Evolutionary conservation across 306 rosid species (phyloP).

Genomic region (Vicia faba): DNA sequence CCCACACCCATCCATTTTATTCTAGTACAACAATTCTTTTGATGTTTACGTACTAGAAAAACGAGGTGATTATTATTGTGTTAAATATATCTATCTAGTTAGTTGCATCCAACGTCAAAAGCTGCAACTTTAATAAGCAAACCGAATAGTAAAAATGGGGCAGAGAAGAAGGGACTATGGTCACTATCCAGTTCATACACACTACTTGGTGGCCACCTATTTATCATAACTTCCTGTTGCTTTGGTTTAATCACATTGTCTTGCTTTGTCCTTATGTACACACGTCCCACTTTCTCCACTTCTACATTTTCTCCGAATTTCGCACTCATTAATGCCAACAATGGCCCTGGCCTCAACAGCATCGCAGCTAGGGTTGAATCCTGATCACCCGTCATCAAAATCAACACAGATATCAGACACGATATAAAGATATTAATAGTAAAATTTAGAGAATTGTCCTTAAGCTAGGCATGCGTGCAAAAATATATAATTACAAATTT

Average conservation of each 20-base stretch:
- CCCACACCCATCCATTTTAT: neutral
- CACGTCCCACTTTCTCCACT: conserved; percentile 64
- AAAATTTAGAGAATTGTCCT: too few species aligned
- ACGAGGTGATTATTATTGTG: neutral
- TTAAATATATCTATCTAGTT: conserved; percentile 4
- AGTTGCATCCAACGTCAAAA: conserved; percentile 43
- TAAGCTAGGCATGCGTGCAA: neutral
- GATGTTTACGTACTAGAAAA: neutral
- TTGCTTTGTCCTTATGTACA: conserved; percentile 66
- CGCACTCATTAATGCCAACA: conserved; percentile 58
- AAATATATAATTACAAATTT: neutral
- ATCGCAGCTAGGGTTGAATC: conserved; percentile 87
- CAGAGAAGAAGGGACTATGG: conserved; percentile 86
- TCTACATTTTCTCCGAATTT: conserved; percentile 44
- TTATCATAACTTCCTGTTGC: conserved; percentile 86
- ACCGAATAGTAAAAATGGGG: conserved; percentile 81
- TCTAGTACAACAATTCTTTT: neutral
- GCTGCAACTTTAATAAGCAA: conserved; percentile 69
- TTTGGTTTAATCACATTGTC: conserved; percentile 74
- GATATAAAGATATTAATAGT: too few species aligned
- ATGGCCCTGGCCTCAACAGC: conserved; percentile 86
- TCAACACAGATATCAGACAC: too few species aligned
- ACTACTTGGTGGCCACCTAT: conserved; percentile 66
- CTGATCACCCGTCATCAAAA: conserved; percentile 39
- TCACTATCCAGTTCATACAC: conserved; percentile 73